Evolutionary conservation across 2,329 filamentous ascomycete species (phyloP), one percentile per base, ranked within the genome.

Genomic region (Hypoxylon sp.): DNA sequence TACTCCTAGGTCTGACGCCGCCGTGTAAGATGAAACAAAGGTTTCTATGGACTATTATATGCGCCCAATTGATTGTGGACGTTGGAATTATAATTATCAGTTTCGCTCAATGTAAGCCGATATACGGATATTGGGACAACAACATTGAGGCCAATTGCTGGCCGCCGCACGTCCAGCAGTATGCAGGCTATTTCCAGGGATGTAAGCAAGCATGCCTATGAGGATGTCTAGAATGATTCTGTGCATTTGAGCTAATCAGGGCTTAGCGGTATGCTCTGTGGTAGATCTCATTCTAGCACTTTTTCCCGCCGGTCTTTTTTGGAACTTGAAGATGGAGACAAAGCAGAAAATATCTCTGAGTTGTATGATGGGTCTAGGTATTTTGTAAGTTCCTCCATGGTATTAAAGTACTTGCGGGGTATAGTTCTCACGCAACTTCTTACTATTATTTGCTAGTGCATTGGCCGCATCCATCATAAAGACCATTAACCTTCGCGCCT

Each of bases 381-480:
- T 70, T 3, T 54, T 72, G 70, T 72, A 39, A 47, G 67, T 60
- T 60, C 29, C 19, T 37, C 35, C 24, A 1, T 13, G 6, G 5
- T 22, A 3, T 13, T n/a, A 3, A 19, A 33, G 4, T 39, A 35
- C 48, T 35, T 22, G 11, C 1, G 6, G 1, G 17, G 17, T 22
- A n/a, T 17, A n/a, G 22, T 48, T 13, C 13, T 2, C 19, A 9
- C 4, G 14, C 31, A 35, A 8, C 14, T 42, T 52, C 29, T 35
- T 13, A 37, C 26, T 42, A 33, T 47, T 17, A 5, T 35, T 35
- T 47, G 6, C 22, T 29, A 72, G 70, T 42, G 63, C 70, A 5
- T 70, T 70, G 61, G 51, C 58, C 1, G 65, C 70, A 11, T 72
- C 70, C 6, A 72, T 72, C 19, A 33, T 70, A 10, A 72, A 70